Base-by-base conservation (phyloP, 1,284 basidiomycete genomes). In the Fomitopsis pinicola region DNA sequence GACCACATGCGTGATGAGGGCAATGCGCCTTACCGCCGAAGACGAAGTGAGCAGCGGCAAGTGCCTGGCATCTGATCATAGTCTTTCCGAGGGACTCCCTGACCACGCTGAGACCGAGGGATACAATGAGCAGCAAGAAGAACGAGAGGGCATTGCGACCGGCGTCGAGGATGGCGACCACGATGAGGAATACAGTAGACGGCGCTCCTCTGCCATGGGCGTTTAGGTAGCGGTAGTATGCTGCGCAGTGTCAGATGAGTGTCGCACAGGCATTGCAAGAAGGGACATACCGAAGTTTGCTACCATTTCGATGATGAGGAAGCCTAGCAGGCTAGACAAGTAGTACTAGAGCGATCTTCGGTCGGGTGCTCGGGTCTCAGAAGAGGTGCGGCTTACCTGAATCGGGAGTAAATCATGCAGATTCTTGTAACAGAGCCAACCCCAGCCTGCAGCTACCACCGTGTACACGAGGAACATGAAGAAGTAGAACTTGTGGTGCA, bases 291-390 rank as follows among this genome's bases (percentile, higher is more conserved):
- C 89, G 85, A 89, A 95, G 69, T 91, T 91, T 3, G 93, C 92
- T 5, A 95, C 78, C 92, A 97, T 98, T 75, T 99, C 97, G 63
- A 98, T 85, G 59, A 97, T 82, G 58, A 99, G 81, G 72, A 99
- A 90, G 17, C 84, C 87, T 57, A 98, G 86, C 40, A 96, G 87
- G 61, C 89, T 90, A n/a, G 96, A 95, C 57, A 99, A 84, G 77
- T 99, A 98, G 74, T 95, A 90, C 88, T 98, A 73, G 63, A 10
- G 12, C 38, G 33, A 58, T 50, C 62, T 33, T 46, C 36, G 42
- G n/a, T 57, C 53, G 38, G 48, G 48, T 46, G 17, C 42, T 3
- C 3, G 26, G 48, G 14, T 36, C 15, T 10, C 19, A 44, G 35
- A 26, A 15, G 10, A 3, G 2, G 19, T 5, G 1, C 6, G 55